Base-by-base conservation (phyloP, 345 rosid genomes). In the Eucalyptus victrix region DNA sequence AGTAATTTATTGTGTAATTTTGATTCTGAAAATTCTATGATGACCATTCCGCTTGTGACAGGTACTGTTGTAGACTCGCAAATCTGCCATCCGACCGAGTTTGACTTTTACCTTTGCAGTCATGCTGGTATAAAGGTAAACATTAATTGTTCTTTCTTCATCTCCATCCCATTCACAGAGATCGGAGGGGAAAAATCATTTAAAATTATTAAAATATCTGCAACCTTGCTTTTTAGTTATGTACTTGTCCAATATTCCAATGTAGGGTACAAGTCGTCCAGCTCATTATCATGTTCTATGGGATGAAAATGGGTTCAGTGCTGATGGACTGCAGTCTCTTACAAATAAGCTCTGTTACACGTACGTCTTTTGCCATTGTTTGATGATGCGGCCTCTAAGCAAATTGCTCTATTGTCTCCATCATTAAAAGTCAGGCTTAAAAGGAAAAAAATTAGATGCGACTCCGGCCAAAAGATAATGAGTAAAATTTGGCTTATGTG, bases 61-160 rank as follows among this genome's bases (percentile, higher is more conserved):
- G 99, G 99, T 21, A 97, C 99, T 13, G 99, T 97, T 5, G 99
- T 97, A 76, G 99, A 97, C 91, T 95, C 99, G 6, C 95, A 95
- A 91, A 97, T 97, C 56, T 97, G 99, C 89, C 99, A 97, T 88
- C 99, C 99, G 9, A 97, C 97, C 0, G 99, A 97, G 86, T 97
- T 97, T n/a, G 99, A 97, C 91, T 97, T 96, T 58, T 97, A 97
- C 76, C 96, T 97, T 9, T 96, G 99, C 91, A 97, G 99, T 88
- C 99, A 97, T 90, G 99, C 99, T 88, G 99, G 99, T 37, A 97
- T 97, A 89, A 96, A 96, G 98, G 99, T 96, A 34, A 37, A 32
- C 6, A 34, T 86, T 34, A 16, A 86, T 32, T 51, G 67, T 65
- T 51, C 44, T 34, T 86, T 51, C 67, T 86, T 86, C 44, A 53